phyloP scores from a whole-genome alignment of 176 grass and related monocot genomes.

The Microstegium vimineum region DNA sequence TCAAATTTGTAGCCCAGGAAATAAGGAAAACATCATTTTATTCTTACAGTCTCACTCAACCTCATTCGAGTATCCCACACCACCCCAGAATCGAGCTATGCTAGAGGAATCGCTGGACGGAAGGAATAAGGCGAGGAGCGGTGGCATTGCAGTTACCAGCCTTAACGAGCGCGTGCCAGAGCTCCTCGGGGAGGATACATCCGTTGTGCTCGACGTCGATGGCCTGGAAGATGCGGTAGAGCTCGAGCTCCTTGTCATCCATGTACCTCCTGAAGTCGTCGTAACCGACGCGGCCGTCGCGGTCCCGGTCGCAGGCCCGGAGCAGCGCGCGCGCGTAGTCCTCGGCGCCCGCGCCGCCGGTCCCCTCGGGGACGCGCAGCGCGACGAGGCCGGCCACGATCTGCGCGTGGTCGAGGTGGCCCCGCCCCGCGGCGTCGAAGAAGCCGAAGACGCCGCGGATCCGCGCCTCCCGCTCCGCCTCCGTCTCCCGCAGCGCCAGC shows the following conservation, averaged over 20 bases:
- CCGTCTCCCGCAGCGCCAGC: constrained; percentile 68
- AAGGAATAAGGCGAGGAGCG: not conserved
- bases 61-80: not conserved
- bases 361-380: constrained; percentile 43
- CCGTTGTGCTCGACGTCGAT: constrained; percentile 96
- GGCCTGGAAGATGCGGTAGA: constrained; percentile 86
- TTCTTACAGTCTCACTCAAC: not conserved
- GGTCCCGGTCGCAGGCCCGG: constrained; percentile 60
- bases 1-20: not conserved
- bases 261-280: constrained; percentile 77
- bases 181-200: constrained; percentile 84
- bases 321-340: constrained; percentile 76
- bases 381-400: constrained; percentile 58
- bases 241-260: constrained; percentile 86
- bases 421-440: constrained; percentile 64
- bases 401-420: constrained; percentile 64
- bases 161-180: constrained; percentile 81
- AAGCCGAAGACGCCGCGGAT: constrained; percentile 71
- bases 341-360: not conserved
- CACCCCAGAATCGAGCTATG: not conserved
- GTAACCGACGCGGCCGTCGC: constrained; percentile 70
- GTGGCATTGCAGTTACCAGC: constrained; percentile 58
- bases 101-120: not conserved
- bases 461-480: constrained; percentile 68
- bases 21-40: not conserved